These are phyloP conservation scores for Carex pumila DNA, from an alignment of 176 grass and related monocot genomes.

Conservation along the genomic window DNA sequence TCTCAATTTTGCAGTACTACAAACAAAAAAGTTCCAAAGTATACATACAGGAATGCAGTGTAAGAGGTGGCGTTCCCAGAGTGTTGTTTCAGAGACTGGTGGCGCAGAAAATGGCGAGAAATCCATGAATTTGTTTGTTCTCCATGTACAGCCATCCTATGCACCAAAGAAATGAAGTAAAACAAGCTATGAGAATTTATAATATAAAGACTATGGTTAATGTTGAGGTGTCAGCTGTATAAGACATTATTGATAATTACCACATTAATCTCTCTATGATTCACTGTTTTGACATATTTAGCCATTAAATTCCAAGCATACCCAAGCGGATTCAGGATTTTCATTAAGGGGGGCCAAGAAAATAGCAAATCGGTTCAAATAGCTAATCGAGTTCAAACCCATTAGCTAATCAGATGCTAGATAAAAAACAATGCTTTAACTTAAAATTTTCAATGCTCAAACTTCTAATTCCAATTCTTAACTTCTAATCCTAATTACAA, in stretches of 20 bases:
- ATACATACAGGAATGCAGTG: constrained; percentile 70
- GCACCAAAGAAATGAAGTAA: background rate
- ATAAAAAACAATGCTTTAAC: no score
- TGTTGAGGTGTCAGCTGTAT: background rate
- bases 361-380: no score
- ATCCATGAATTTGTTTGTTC: constrained; percentile 85
- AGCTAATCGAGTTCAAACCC: no score
- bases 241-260: background rate
- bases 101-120: constrained; percentile 48
- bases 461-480: no score
- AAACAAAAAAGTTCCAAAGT: background rate
- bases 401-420: no score
- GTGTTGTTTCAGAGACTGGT: constrained; percentile 52
- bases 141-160: constrained; percentile 77
- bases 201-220: background rate
- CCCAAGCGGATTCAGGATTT: no score
- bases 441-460: no score
- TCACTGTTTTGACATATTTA: background rate
- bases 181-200: background rate
- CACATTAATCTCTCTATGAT: background rate
- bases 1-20: background rate
- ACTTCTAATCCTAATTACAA: no score
- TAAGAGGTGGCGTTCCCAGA: constrained; percentile 90
- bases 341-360: no score
- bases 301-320: background rate